Base-by-base conservation (phyloP, 1,284 basidiomycete species). In the Malassezia japonica region DNA sequence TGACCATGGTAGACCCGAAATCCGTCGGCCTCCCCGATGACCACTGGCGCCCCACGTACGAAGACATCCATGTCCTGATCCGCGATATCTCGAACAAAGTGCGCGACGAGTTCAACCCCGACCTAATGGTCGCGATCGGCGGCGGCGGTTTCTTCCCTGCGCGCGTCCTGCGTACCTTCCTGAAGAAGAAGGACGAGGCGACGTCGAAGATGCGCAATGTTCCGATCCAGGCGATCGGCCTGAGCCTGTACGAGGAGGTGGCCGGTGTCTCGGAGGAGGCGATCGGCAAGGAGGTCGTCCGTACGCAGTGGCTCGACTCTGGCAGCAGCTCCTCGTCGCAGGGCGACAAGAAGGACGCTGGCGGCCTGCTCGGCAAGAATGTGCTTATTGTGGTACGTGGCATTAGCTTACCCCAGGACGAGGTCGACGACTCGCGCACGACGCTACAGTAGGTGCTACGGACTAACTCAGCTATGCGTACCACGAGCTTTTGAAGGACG, bases 121-220 rank as follows among this genome's bases (percentile, higher is more conserved):
- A 67, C 48, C 55, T 67, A 20, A 65, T 67, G 58, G 64, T 72
- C 25, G 65, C 66, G 29, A 71, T 72, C 35, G 64, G 63, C 29
- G 70, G 68, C 33, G 70, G 70, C 27, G 70, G 70, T 27, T 64
- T 72, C 53, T 68, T 67, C 57, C 70, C 70, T 0, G 70, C 68
- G 6, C 65, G 70, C 29, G 66, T 72, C 18, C 59, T 72, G 15
- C 63, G 70, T 25, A 71, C 70, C 9, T 72, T 71, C 54, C 55
- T 72, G 38, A 71, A 70, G 61, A 59, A 60, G 51, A 61, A 59
- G 20, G 62, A 59, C 12, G 50, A 50, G 15, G 49, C 61, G 28
- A 62, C 68, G 32, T 59, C 66, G 1, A 67, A 70, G 57, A 41
- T 62, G 46, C 65, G 69, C 56, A 71, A 71, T 56, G 59, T 72